Percentiles rank a stretch among this genome's conserved stretches.
Evolutionary conservation across 352 stramenopile genomes (phyloP).

Genomic region (Pythium angustatum): DNA sequence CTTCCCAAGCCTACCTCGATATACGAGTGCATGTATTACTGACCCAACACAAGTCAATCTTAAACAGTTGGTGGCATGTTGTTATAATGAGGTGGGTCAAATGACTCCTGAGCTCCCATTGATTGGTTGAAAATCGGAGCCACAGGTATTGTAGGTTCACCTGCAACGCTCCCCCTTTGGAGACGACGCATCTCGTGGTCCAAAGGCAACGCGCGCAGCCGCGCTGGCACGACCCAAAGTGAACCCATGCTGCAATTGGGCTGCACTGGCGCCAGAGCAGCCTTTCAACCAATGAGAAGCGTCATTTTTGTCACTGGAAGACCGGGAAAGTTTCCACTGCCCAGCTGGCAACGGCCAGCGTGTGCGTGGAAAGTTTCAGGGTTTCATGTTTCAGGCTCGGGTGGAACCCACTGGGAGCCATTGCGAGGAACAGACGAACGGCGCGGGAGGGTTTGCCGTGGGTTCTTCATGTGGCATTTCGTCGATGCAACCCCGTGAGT

Average conservation of each 20-base stretch:
- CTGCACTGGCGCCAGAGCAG: slow-evolving; percentile 5
- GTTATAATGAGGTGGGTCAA: slow-evolving; percentile 12
- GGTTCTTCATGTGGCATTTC: too few species aligned
- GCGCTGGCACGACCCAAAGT: slow-evolving; percentile 12
- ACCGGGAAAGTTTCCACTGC: slow-evolving; percentile 13
- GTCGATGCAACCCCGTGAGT: too few species aligned
- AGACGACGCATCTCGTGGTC: slow-evolving; percentile 12
- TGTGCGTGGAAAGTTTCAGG: slow-evolving; percentile 21
- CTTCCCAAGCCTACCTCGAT: neutral
- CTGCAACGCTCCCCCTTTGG: neutral
- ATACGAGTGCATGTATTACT: neutral
- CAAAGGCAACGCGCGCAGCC: slow-evolving; percentile 1
- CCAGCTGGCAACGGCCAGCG: slow-evolving; percentile 17
- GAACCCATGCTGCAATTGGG: slow-evolving; percentile 21
- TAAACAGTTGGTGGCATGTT: too few species aligned
- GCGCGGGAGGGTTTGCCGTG: too few species aligned
- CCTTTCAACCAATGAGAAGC: slow-evolving; percentile 10
- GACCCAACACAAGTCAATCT: neutral
- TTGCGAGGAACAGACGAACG: too few species aligned
- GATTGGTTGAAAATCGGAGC: slow-evolving; percentile 17
- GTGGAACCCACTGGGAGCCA: slow-evolving; percentile 11
- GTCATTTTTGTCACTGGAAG: slow-evolving; percentile 2
- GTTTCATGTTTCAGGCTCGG: slow-evolving; percentile 16
- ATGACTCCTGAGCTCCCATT: neutral
- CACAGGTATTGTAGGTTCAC: slow-evolving; percentile 20